These are phyloP conservation scores for Thalassiosira mediterranea DNA, from an alignment of 352 stramenopile species.

Conservation along the genomic window DNA sequence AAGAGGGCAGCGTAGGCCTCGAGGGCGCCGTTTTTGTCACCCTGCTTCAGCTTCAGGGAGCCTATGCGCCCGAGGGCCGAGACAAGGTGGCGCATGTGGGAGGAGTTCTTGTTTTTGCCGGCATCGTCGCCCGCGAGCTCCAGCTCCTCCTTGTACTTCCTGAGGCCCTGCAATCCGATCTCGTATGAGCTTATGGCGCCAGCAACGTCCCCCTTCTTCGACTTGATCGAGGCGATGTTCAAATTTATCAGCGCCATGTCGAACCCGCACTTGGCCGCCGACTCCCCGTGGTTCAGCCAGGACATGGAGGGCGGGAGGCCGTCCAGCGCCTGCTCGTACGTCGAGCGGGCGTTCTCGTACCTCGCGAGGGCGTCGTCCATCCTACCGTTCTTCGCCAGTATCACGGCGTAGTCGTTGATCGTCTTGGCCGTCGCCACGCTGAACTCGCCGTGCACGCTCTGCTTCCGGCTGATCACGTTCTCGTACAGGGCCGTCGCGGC, in stretches of 20 bases:
- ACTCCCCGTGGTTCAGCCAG: constrained; percentile 67
- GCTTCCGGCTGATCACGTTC: constrained; percentile 79
- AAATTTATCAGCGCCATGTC: constrained; percentile 82
- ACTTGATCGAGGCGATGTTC: constrained; percentile 84
- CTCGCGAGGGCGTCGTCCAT: constrained; percentile 79
- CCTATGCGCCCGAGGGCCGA: constrained; percentile 78
- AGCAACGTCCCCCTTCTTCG: constrained; percentile 77
- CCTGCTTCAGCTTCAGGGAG: constrained; percentile 79
- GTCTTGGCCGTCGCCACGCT: constrained; percentile 76
- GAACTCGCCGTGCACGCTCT: constrained; percentile 70
- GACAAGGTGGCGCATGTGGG: constrained; percentile 79
- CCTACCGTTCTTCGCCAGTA: constrained; percentile 79
- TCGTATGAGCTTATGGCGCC: constrained; percentile 77
- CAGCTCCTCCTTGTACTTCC: constrained; percentile 72
- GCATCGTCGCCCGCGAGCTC: constrained; percentile 46
- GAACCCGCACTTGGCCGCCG: constrained; percentile 81
- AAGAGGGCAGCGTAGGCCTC: constrained; percentile 74
- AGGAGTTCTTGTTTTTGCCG: constrained; percentile 70
- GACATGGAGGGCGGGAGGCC: constrained; percentile 57
- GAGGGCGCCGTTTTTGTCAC: constrained; percentile 74
- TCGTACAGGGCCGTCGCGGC: constrained; percentile 79
- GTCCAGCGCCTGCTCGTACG: constrained; percentile 64
- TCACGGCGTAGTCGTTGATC: constrained; percentile 83
- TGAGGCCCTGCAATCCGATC: constrained; percentile 68
- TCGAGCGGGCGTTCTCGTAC: constrained; percentile 75